Base-by-base conservation (phyloP, 208 protist species). In the Histomonas meleagridis region DNA sequence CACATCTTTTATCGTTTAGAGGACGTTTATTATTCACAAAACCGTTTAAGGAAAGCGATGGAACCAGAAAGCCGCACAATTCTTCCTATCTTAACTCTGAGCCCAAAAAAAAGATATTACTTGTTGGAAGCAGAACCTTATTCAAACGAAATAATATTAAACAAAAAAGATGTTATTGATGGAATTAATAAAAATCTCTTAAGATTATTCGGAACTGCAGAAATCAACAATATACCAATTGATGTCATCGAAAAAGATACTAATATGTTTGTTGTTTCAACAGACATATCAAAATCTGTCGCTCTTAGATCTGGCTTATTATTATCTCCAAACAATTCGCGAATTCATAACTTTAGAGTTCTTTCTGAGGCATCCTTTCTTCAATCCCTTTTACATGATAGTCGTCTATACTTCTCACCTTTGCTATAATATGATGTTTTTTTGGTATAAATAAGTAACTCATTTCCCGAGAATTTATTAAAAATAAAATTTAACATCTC, bases 311-410 rank as follows among this genome's bases (percentile, higher is more conserved):
- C 76, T 32, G 76, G 46, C 38, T 18, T 86, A 32, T 40, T 14
- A 38, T n/a, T 86, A 51, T 28, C n/a, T 28, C 70, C 70, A 10
- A 12, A 55, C 18, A 14, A 32, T 38, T 86, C 76, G 38, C n/a
- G n/a, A 32, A n/a, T 86, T 51, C 23, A 55, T 16, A 51, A 55
- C 32, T 38, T 86, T 46, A 14, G 55, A 46, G 76, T 86, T 55
- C 23, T 86, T 57, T 51, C 40, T 55, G 76, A 86, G 38, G 23
- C 76, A 53, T 86, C 76, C 51, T 32, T 32, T 55, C 40, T 86
- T 38, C 76, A 86, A 38, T 46, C 76, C n/a, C 26, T 86, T 18
- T 55, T 86, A 32, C 76, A 86, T 55, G 76, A 86, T 86, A 55
- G 46, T 38, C 40, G 76, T 38, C 5, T 86, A 43, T 86, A 57